Base-by-base conservation (phyloP, 2,329 filamentous ascomycete species). In the Cryphonectria naterciae region DNA sequence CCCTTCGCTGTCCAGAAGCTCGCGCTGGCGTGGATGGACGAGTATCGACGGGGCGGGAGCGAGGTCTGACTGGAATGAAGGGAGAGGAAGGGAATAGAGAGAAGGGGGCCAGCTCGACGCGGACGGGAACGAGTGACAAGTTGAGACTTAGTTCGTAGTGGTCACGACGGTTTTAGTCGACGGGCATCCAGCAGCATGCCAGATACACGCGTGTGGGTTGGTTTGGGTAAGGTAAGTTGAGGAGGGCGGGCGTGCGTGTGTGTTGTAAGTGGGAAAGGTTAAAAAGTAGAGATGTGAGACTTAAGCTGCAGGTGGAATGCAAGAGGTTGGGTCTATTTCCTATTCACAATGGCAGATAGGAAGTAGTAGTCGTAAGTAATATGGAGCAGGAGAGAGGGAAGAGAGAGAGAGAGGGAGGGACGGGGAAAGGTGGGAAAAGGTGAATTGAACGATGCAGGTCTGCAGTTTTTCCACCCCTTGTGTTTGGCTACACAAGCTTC, bases 221-320 rank as follows among this genome's bases (percentile, higher is more conserved):
- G 46, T 10, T 65, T 68, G 63, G 43, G 63, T 65, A 65, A 35
- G 41, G 43, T 25, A n/a, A 52, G 43, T 49, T 49, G 28, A 32
- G 28, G 35, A 46, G 41, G 54, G 39, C 37, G 58, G 35, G 43
- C 28, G 49, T 32, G 58, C 3, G 28, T 32, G 28, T 2, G 3
- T 32, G 28, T 32, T 46, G 46, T 39, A 58, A 61, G 56, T 54
- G n/a, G 65, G 54, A n/a, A n/a, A 61, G 19, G 41, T 41, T 11
- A 39, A 39, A 39, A 35, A 37, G n/a, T 32, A 43, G 49, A 61
- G 64, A 62, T 65, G 65, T 68, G 68, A 69, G 65, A 72, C 64
- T 70, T 63, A 39, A 35, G 46, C 70, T 70, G 65, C 68, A 61
- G 67, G 67, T 66, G 70, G 67, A 71, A 69, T 70, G 70, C 68